phyloP scores from a whole-genome alignment of 2,329 filamentous ascomycete species.

The Ascochyta fabae region DNA sequence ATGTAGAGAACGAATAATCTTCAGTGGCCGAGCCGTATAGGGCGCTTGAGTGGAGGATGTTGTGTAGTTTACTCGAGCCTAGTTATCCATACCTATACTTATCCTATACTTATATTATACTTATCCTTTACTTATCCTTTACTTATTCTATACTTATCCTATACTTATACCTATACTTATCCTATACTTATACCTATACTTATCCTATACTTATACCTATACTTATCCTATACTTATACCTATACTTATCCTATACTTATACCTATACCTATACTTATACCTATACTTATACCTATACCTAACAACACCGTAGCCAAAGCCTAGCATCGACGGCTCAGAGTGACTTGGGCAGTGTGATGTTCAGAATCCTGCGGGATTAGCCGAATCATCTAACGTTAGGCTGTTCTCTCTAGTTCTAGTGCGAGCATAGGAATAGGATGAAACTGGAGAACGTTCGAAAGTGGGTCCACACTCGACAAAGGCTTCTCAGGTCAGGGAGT shows the following conservation, averaged over 20 bases:
- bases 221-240: no score
- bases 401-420: slow-evolving; percentile 2
- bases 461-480: neutral
- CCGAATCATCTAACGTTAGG: slow-evolving; percentile 9
- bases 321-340: neutral
- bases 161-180: no score
- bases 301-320: no score
- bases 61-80: neutral
- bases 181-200: no score
- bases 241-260: no score
- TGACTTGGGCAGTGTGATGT: neutral
- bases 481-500: neutral
- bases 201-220: no score
- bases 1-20: neutral
- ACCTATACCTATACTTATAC: no score
- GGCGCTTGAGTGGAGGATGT: neutral
- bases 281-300: no score
- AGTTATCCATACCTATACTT: no score
- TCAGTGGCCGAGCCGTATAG: neutral
- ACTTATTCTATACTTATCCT: no score
- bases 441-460: slow-evolving; percentile 4
- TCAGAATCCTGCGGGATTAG: slow-evolving; percentile 14
- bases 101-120: no score
- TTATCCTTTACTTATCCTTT: no score
- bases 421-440: slow-evolving; percentile 1